These are phyloP conservation scores for Wickerhamomyces bovis DNA, from an alignment of 805 yeast genomes.

Conservation along the genomic window DNA sequence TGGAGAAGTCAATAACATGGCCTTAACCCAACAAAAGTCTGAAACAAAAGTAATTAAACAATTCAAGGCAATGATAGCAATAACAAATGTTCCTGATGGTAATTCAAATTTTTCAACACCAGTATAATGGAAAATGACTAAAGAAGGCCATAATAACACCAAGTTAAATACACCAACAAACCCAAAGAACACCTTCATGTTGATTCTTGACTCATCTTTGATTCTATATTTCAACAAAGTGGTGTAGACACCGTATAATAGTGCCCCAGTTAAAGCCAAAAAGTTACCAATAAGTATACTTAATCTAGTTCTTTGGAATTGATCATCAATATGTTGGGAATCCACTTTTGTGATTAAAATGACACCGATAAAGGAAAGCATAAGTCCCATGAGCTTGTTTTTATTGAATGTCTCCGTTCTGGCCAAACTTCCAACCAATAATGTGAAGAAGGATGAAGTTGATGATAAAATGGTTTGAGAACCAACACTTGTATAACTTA, in stretches of 20 bases:
- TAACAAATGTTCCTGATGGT: constrained; percentile 51
- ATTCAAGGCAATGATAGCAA: constrained; percentile 53
- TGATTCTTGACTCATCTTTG: constrained; percentile 64
- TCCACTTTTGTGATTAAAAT: constrained; percentile 71
- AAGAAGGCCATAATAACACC: constrained; percentile 74
- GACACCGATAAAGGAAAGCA: constrained; percentile 74
- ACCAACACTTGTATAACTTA: constrained; percentile 86
- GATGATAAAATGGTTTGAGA: constrained; percentile 91
- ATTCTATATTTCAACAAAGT: constrained; percentile 73
- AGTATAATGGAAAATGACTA: constrained; percentile 54
- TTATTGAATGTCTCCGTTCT: constrained; percentile 63
- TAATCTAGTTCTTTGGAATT: constrained; percentile 19
- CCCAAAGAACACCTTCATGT: constrained; percentile 88
- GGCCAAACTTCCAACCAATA: constrained; percentile 69
- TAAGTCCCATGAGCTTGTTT: constrained; percentile 62
- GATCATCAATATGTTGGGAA: constrained; percentile 17
- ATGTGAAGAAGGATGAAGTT: constrained; percentile 89
- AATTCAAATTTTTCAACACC: constrained; percentile 68
- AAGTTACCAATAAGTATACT: constrained; percentile 60
- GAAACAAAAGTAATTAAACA: constrained; percentile 76
- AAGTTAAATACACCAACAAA: constrained; percentile 86
- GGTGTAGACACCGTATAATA: constrained; percentile 89
- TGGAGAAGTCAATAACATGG: constrained; percentile 90
- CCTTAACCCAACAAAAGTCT: constrained; percentile 94
- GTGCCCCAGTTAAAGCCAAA: constrained; percentile 77